These are phyloP conservation scores for Aspergillus quadrilineatus DNA, from an alignment of 2,329 filamentous ascomycete species.

Conservation along the genomic window DNA sequence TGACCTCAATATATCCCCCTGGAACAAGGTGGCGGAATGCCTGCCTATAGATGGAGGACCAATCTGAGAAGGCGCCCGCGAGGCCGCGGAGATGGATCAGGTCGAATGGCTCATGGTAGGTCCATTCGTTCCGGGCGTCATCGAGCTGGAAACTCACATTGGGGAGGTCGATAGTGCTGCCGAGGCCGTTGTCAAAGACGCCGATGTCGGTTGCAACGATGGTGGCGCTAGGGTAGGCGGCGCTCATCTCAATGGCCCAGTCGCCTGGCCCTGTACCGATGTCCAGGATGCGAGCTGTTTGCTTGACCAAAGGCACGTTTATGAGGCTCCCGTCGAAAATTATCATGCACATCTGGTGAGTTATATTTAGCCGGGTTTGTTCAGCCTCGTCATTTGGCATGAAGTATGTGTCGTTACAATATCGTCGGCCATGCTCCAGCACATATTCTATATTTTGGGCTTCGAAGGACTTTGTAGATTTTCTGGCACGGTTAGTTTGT, in stretches of 20 bases:
- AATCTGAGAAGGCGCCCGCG: conserved; percentile 49
- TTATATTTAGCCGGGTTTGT: conserved; percentile 61
- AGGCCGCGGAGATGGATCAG: conserved; percentile 51
- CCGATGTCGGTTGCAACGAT: conserved; percentile 49
- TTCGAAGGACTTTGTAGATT: conserved; percentile 38
- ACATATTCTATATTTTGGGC: conserved; percentile 52
- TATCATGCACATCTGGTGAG: conserved; percentile 62
- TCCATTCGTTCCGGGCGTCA: conserved; percentile 49
- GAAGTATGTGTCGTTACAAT: conserved; percentile 63
- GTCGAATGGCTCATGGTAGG: conserved; percentile 50
- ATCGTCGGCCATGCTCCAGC: conserved; percentile 60
- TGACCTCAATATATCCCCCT: conserved; percentile 50
- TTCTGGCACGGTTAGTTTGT: conserved; percentile 23
- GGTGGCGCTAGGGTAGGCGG: conserved; percentile 44
- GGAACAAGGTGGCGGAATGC: conserved; percentile 46
- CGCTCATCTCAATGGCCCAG: conserved; percentile 51
- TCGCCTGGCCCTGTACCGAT: conserved; percentile 52
- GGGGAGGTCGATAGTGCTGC: conserved; percentile 31
- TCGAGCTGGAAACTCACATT: conserved; percentile 52
- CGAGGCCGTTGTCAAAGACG: conserved; percentile 44
- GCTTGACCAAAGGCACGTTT: conserved; percentile 29
- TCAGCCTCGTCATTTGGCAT: conserved; percentile 68
- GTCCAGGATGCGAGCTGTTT: conserved; percentile 37
- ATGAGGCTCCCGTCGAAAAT: conserved; percentile 37
- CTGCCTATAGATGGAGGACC: conserved; percentile 48